Percentiles rank a stretch among this genome's conserved stretches.
phyloP scores from a whole-genome alignment of 805 yeast genomes.

The Candida quercuum region DNA sequence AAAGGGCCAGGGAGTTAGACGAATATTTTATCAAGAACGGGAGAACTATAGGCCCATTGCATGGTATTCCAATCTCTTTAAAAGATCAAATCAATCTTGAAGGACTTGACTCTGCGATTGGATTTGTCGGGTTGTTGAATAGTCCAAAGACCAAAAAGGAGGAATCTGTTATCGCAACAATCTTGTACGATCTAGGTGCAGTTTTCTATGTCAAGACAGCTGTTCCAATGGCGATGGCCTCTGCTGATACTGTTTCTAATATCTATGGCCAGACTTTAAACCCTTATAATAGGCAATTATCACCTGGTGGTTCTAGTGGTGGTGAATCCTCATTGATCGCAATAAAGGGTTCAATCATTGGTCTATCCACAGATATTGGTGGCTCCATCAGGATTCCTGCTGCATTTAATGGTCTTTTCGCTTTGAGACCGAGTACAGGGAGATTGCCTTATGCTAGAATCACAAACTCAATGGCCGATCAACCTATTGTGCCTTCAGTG shows the following conservation, averaged over 20 bases:
- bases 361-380: constrained; percentile 53
- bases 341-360: constrained; percentile 39
- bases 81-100: constrained; percentile 38
- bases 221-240: constrained; percentile 46
- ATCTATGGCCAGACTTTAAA: constrained; percentile 42
- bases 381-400: constrained; percentile 48
- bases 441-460: constrained; percentile 32
- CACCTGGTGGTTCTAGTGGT: constrained; percentile 51
- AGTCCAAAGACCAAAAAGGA: constrained; percentile 28
- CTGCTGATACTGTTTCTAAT: constrained; percentile 40
- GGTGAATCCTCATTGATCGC: constrained; percentile 48
- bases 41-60: constrained; percentile 55
- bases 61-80: constrained; percentile 61
- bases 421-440: constrained; percentile 40
- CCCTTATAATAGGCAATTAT: constrained; percentile 36
- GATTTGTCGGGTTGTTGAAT: constrained; percentile 40
- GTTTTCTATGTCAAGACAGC: constrained; percentile 51
- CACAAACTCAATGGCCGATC: constrained; percentile 18
- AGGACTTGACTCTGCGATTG: constrained; percentile 45
- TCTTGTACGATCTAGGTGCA: constrained; percentile 43
- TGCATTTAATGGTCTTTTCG: constrained; percentile 34
- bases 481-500: constrained; percentile 34
- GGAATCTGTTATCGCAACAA: constrained; percentile 34
- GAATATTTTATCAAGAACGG: constrained; percentile 42
- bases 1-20: constrained; percentile 50